A percentile compares a stretch with the other conserved stretches of the same genome.
Evolutionary conservation across 75 land plant genomes (phyloP).

Genomic region (Chamaecyparis obtusa): DNA sequence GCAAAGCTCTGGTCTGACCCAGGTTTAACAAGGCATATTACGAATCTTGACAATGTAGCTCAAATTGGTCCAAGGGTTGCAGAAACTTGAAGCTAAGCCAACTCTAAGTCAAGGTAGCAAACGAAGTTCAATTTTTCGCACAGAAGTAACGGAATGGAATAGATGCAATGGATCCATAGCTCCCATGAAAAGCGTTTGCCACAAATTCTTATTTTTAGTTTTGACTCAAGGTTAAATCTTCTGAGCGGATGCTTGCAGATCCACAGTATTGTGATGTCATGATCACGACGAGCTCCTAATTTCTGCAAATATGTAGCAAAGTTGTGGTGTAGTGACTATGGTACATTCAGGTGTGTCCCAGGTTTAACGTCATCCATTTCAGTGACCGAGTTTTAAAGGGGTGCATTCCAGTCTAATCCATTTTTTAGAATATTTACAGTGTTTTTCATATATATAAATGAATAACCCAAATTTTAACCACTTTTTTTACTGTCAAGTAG

Average conservation of each 20-base stretch:
- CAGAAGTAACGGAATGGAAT: not conserved
- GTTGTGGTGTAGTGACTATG: not conserved
- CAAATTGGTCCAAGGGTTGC: not conserved
- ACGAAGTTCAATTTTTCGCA: not conserved
- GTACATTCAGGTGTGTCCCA: not conserved
- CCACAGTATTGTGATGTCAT: not conserved
- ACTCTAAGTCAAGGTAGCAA: not conserved
- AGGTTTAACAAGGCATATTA: not conserved
- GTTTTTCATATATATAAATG: not conserved
- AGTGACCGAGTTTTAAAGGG: not conserved
- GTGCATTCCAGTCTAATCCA: not conserved
- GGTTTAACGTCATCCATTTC: not conserved
- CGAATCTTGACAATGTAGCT: not conserved
- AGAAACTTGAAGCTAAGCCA: not conserved
- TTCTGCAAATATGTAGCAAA: not conserved
- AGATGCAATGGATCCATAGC: not conserved
- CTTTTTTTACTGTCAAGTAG: not conserved
- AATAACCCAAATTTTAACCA: not conserved
- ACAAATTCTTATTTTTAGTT: not conserved
- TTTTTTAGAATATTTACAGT: not conserved
- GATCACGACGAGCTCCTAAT: not conserved
- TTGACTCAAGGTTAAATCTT: not conserved
- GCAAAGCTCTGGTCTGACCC: not conserved
- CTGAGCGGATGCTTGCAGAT: not conserved
- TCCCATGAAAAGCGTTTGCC: not conserved